These are phyloP conservation scores for Metschnikowia lachancei DNA, from an alignment of 805 yeast genomes.

Conservation along the genomic window DNA sequence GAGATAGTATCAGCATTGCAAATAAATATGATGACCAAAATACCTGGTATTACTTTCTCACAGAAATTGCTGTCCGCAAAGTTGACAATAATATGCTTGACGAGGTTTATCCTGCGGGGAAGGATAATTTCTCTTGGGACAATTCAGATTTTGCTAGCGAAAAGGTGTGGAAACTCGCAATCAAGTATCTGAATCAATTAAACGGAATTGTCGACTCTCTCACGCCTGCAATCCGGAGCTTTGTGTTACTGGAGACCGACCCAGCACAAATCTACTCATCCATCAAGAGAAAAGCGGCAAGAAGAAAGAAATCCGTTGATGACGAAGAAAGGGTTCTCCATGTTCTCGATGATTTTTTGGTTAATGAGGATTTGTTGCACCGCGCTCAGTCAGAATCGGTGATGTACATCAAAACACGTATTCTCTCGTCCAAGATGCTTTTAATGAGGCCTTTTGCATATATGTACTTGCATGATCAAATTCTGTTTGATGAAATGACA, in stretches of 20 bases:
- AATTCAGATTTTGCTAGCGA: conserved; percentile 22
- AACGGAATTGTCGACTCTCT: conserved; percentile 38
- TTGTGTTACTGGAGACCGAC: conserved; percentile 33
- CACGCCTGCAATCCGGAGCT: conserved; percentile 32
- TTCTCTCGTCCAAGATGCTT: conserved; percentile 31
- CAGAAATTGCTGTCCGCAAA: conserved; percentile 41
- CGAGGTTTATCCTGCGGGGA: conserved; percentile 24
- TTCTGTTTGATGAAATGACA: conserved; percentile 27
- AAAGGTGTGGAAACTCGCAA: conserved; percentile 27
- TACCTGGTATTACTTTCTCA: conserved; percentile 39
- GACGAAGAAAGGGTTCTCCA: conserved; percentile 21
- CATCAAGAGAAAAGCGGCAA: conserved; percentile 25
- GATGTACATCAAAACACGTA: conserved; percentile 39
- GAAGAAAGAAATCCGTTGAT: conserved; percentile 12
- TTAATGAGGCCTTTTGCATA: conserved; percentile 37
- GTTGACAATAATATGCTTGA: conserved; percentile 37
- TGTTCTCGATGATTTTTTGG: conserved; percentile 32
- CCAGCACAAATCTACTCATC: conserved; percentile 29
- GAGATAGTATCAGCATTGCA: conserved; percentile 28
- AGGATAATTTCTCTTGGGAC: conserved; percentile 24
- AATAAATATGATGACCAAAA: conserved; percentile 24
- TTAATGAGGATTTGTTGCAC: conserved; percentile 33
- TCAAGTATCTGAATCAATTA: conserved; percentile 36
- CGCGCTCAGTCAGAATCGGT: conserved; percentile 37
- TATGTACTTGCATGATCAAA: conserved; percentile 30